These are phyloP conservation scores for Penicillium aurantiogriseum DNA, from an alignment of 2,329 filamentous ascomycete genomes.

Conservation along the genomic window DNA sequence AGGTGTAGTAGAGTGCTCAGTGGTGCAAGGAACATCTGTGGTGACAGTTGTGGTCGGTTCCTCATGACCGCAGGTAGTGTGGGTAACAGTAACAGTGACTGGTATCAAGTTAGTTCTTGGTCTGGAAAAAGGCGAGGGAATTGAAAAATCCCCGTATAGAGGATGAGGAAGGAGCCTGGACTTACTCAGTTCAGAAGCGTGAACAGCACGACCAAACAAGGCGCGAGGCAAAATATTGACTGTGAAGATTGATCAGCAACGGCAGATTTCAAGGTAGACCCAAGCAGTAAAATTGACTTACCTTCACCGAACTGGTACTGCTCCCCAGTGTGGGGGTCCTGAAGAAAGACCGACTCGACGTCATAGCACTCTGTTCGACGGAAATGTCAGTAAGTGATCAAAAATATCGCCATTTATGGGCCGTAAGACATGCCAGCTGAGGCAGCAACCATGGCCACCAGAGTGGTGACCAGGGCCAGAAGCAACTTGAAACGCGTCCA, in stretches of 20 bases:
- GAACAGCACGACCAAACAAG: constrained; percentile 4
- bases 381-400: neutral
- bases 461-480: constrained; percentile 22
- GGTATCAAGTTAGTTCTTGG: neutral
- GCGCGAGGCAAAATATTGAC: neutral
- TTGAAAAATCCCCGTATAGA: neutral
- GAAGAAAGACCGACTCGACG: neutral
- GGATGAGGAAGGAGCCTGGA: neutral
- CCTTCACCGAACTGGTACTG: neutral
- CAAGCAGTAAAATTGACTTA: neutral
- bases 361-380: neutral
- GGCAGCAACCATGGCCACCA: constrained; percentile 16
- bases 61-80: constrained; percentile 18
- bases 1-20: neutral
- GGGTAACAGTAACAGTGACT: constrained; percentile 24
- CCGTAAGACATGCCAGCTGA: constrained; percentile 2
- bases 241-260: neutral
- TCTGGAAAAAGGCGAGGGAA: neutral
- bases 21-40: constrained; percentile 1
- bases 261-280: neutral
- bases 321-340: constrained; percentile 3
- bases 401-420: neutral
- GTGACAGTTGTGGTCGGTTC: constrained; percentile 3
- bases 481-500: constrained; percentile 14
- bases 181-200: neutral